A percentile compares a stretch with the other conserved stretches of the same genome.
Evolutionary conservation across 1,284 basidiomycete genomes (phyloP).

Genomic region (Irpex sp.): DNA sequence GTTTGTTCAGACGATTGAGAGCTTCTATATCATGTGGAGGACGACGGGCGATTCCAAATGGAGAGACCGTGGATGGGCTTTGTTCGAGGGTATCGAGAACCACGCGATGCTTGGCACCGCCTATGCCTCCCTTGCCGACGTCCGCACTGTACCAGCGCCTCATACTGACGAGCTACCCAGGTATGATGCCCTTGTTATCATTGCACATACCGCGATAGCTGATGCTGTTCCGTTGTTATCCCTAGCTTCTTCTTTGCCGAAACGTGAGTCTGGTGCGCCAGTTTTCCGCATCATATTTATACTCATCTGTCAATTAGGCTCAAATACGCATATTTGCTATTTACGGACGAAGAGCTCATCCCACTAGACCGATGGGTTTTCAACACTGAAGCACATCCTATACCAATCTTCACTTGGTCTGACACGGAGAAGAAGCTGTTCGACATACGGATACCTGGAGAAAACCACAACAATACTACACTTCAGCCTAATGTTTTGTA

Average conservation of each 20-base stretch:
- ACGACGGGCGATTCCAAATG: conserved; percentile 63
- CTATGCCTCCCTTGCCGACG: conserved; percentile 50
- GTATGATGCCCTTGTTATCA: conserved; percentile 27
- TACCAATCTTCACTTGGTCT: conserved; percentile 69
- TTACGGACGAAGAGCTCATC: conserved; percentile 48
- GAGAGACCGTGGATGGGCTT: conserved; percentile 72
- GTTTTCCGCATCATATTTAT: neutral
- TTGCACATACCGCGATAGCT: neutral
- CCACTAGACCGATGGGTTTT: conserved; percentile 74
- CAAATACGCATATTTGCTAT: conserved; percentile 65
- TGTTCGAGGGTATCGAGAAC: conserved; percentile 67
- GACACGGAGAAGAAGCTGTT: conserved; percentile 25
- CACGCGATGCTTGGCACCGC: conserved; percentile 48
- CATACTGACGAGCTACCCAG: conserved; percentile 63
- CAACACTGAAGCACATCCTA: conserved; percentile 79
- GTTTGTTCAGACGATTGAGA: conserved; percentile 53
- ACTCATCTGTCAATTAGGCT: conserved; percentile 30
- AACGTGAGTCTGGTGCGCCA: conserved; percentile 34
- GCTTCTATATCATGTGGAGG: conserved; percentile 65
- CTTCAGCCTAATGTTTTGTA: neutral
- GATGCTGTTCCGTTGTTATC: neutral
- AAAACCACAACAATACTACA: neutral
- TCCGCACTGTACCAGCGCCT: conserved; percentile 35
- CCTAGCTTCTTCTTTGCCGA: conserved; percentile 68
- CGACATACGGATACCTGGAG: conserved; percentile 10